Evolutionary conservation across 164 flowering plant genomes (phyloP).

Genomic region (Chloranthus sessilifolius): DNA sequence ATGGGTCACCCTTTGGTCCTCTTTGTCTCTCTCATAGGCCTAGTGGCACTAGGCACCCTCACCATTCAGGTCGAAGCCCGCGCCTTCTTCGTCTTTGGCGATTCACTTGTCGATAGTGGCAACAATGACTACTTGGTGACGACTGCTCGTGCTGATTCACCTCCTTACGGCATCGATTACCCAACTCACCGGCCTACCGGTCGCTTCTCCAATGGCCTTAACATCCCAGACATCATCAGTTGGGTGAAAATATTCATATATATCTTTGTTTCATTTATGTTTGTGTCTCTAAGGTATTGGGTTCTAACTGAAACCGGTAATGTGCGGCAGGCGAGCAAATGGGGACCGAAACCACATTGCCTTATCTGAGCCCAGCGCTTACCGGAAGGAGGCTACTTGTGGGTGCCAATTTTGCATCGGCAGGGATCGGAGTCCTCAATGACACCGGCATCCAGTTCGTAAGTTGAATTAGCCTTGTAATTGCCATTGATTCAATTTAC

Average conservation of each 20-base stretch:
- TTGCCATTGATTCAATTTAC: background rate
- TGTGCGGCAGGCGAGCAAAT: constrained; percentile 40
- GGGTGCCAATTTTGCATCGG: constrained; percentile 93
- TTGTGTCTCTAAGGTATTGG: no score
- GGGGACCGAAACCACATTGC: constrained; percentile 50
- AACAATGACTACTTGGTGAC: constrained; percentile 73
- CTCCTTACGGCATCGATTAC: constrained; percentile 77
- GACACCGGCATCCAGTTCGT: constrained; percentile 90
- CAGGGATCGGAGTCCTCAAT: constrained; percentile 79
- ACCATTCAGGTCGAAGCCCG: constrained; percentile 27
- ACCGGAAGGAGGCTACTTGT: constrained; percentile 49
- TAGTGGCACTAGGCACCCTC: background rate
- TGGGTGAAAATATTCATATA: background rate
- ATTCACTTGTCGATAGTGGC: constrained; percentile 75
- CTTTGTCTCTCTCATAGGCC: constrained; percentile 2
- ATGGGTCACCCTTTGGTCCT: constrained; percentile 6
- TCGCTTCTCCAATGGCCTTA: constrained; percentile 81
- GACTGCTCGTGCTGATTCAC: constrained; percentile 67
- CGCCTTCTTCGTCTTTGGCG: constrained; percentile 85
- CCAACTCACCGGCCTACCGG: constrained; percentile 70
- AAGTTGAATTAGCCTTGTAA: constrained; percentile 15
- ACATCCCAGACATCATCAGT: constrained; percentile 81
- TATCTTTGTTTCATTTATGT: background rate
- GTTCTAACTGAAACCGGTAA: background rate
- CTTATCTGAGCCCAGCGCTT: constrained; percentile 58